Conservation (phyloP, 2,329 filamentous ascomycete genomes). For the Dryadomyces quercivorus region DNA sequence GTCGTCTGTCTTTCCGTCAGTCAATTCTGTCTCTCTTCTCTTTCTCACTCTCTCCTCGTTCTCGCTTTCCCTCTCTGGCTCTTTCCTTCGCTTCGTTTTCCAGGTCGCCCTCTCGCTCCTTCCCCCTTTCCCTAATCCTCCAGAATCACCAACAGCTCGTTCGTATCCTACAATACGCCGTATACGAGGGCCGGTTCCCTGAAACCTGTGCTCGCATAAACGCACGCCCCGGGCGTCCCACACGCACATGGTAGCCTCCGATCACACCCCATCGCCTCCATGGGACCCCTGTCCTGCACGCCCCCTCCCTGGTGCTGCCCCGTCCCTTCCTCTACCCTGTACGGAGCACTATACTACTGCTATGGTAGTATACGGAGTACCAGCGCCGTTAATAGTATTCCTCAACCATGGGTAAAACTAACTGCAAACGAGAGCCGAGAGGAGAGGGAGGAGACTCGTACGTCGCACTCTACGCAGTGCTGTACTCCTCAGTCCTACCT, state of each 20-base stretch:
- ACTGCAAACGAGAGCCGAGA: too few species aligned
- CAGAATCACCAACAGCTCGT: too few species aligned
- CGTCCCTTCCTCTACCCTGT: neutral
- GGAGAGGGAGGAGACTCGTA: too few species aligned
- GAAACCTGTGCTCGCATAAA: neutral
- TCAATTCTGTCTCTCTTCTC: neutral
- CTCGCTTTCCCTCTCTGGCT: neutral
- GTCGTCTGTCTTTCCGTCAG: too few species aligned
- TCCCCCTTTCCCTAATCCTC: too few species aligned
- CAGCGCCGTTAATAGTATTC: too few species aligned
- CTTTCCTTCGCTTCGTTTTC: neutral
- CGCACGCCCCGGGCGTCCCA: neutral
- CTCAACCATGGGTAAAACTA: too few species aligned
- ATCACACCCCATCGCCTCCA: neutral
- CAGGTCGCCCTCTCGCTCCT: neutral
- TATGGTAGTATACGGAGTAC: neutral
- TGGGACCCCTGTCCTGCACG: neutral
- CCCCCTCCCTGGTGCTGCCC: neutral
- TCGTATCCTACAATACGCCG: neutral
- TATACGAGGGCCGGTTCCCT: neutral
- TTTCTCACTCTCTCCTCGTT: neutral
- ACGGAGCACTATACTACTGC: too few species aligned
- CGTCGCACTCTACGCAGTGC: too few species aligned
- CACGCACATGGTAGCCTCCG: neutral
- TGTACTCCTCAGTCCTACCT: too few species aligned